These are phyloP conservation scores for Kondoa subrosea DNA, from an alignment of 768 basidiomycete species.

Conservation along the genomic window DNA sequence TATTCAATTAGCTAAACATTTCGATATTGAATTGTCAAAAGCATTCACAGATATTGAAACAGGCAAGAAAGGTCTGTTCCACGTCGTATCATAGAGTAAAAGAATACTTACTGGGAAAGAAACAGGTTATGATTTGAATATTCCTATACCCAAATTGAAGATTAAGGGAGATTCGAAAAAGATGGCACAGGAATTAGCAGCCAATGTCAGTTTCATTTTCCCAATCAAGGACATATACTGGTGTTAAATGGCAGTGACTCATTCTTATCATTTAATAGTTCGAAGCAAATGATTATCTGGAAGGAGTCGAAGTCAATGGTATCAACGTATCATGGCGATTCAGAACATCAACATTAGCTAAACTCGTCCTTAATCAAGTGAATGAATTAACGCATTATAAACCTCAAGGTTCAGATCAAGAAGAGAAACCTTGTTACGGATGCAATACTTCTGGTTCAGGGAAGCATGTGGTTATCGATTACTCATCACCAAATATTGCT, in stretches of 20 bases:
- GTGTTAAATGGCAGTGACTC: slow-evolving; percentile 40
- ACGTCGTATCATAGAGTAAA: too few species aligned
- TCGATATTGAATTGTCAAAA: slow-evolving; percentile 43
- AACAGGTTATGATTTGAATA: slow-evolving; percentile 77
- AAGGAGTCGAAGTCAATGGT: slow-evolving; percentile 51
- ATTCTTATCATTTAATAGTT: slow-evolving; percentile 42
- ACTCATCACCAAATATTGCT: slow-evolving; percentile 91
- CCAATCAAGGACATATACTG: slow-evolving; percentile 4
- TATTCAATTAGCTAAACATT: slow-evolving; percentile 41
- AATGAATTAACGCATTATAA: slow-evolving; percentile 41
- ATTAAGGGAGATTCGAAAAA: slow-evolving; percentile 67
- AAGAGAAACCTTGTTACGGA: slow-evolving; percentile 56
- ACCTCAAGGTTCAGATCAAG: slow-evolving; percentile 13
- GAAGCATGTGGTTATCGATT: slow-evolving; percentile 74
- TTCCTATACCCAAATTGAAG: slow-evolving; percentile 80
- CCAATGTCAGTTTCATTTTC: slow-evolving; percentile 53
- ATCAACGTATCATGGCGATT: slow-evolving; percentile 55
- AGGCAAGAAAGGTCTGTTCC: slow-evolving; percentile 86
- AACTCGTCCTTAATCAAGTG: slow-evolving; percentile 54
- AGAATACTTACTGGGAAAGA: too few species aligned
- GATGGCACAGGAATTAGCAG: slow-evolving; percentile 54
- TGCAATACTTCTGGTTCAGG: slow-evolving; percentile 57
- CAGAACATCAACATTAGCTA: slow-evolving; percentile 47
- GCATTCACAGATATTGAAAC: slow-evolving; percentile 73
- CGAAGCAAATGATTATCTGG: slow-evolving; percentile 61